Conservation (phyloP, 148 eudicot genomes). For the Dianthus caryophyllus region DNA sequence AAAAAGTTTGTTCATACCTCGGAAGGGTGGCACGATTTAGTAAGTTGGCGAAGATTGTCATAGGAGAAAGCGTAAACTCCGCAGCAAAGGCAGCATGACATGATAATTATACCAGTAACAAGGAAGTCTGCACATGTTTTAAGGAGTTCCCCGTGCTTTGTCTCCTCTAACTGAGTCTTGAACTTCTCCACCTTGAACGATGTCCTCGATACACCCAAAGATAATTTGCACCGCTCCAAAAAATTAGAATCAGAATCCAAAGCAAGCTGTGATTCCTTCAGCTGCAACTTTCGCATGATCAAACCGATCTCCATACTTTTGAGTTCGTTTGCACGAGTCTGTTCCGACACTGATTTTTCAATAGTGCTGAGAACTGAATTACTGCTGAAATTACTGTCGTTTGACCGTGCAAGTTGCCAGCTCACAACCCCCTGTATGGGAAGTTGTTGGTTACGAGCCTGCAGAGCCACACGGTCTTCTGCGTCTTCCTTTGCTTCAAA, state of each 20-base stretch:
- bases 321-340: constrained; percentile 74
- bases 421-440: constrained; percentile 30
- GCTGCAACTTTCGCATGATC: constrained; percentile 52
- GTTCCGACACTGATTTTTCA: constrained; percentile 70
- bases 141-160: constrained; percentile 64
- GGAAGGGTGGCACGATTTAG: constrained; percentile 55
- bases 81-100: constrained; percentile 55
- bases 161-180: constrained; percentile 64
- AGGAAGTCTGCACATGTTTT: constrained; percentile 70
- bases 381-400: constrained; percentile 20
- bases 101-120: constrained; percentile 69
- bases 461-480: constrained; percentile 27
- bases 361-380: constrained; percentile 37
- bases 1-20: constrained; percentile 38
- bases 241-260: constrained; percentile 55
- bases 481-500: constrained; percentile 27
- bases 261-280: constrained; percentile 64
- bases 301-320: constrained; percentile 71
- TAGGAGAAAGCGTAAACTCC: constrained; percentile 73
- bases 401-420: constrained; percentile 42
- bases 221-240: constrained; percentile 67
- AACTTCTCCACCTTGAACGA: constrained; percentile 74
- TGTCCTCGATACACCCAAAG: constrained; percentile 69
- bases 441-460: constrained; percentile 33
- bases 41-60: constrained; percentile 63